Base-by-base conservation (phyloP, 1,284 basidiomycete species). In the Ceratobasidium theobromae region DNA sequence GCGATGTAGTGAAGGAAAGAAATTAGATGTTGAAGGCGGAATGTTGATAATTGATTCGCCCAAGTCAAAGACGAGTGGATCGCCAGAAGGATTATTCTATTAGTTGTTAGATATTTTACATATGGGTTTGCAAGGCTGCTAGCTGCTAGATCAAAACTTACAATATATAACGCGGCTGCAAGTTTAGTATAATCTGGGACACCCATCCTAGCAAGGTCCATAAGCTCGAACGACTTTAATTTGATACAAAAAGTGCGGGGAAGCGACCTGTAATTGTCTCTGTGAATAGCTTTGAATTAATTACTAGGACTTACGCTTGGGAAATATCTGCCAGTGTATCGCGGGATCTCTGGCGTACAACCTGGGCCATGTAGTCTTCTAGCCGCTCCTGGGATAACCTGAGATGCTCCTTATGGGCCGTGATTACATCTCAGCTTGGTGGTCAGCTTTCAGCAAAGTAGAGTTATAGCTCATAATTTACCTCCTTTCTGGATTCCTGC, bases 231-330 rank as follows among this genome's bases (percentile, higher is more conserved):
- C 16, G 46, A 23, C 25, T 35, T 62, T n/a, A 62, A 32, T 40
- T 41, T 62, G 21, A 62, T 18, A 52, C 46, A 49, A 28, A 62
- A 62, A 4, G 58, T 62, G 25, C 58, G 58, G 21, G 58, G 58
- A 5, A 62, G 33, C 6, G 58, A 23, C 6, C 58, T 62, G 21
- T 4, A 27, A 9, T 27, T 40, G 40, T 21, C 3, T 25, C 8
- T 6, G 28, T 14, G 16, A 40, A 32, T 32, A 21, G 28, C 3
- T 32, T 8, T 28, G 27, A n/a, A 35, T 45, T 5, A 5, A 8
- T 11, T 6, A n/a, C 16, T 51, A n/a, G n/a, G 25, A 32, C 58
- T 52, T 30, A 62, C 58, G 35, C 21, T 38, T 52, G 46, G 12
- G 46, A 28, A 8, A 41, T 21, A 32, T 27, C 18, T 11, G 45